Evolutionary conservation across 169 alveolate species (phyloP), one percentile per base, ranked within the genome.

Genomic region (Cryptosporidium baileyi): DNA sequence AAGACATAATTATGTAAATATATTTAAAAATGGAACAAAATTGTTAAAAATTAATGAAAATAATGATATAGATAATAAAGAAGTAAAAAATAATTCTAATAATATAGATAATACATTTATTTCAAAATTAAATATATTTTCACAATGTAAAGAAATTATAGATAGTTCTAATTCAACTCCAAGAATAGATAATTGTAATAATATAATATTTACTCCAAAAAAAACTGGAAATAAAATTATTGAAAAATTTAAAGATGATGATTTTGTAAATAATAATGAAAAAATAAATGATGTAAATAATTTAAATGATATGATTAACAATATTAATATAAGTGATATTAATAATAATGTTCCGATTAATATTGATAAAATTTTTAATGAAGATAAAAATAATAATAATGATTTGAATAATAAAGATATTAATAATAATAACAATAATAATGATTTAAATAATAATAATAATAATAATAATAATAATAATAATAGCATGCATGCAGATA

Each of bases 191-290:
- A 32, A 26, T 28, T 26, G 57, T 38, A 9, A 19, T 61, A 4
- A 61, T 61, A 2, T 51, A 19, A 13, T 65, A 26, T 34, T 47
- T 13, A 65, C 81, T 51, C 81, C 81, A n/a, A 30, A 45, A 30
- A 34, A 65, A 24, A 49, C 52, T 13, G 81, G 47, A 47, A 45
- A 49, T 51, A 60, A 45, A 51, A 45, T 65, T 5, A 34, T 65
- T 43, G 81, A 65, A 49, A 45, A 36, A 13, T 24, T 11, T 61
- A 54, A 61, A 36, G 40, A 13, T 61, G 17, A 24, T n/a, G n/a
- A n/a, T 13, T 43, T 43, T 43, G 13, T 9, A 9, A 8, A 43
- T 43, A 43, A 13, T 57, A 3, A 1, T 57, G 11, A 57, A 57
- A 2, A 3, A 0, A n/a, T 28, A 3, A 28, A 26, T 28, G n/a